Conservation (phyloP, 2,329 filamentous ascomycete genomes). For the Monosporascus sp. region DNA sequence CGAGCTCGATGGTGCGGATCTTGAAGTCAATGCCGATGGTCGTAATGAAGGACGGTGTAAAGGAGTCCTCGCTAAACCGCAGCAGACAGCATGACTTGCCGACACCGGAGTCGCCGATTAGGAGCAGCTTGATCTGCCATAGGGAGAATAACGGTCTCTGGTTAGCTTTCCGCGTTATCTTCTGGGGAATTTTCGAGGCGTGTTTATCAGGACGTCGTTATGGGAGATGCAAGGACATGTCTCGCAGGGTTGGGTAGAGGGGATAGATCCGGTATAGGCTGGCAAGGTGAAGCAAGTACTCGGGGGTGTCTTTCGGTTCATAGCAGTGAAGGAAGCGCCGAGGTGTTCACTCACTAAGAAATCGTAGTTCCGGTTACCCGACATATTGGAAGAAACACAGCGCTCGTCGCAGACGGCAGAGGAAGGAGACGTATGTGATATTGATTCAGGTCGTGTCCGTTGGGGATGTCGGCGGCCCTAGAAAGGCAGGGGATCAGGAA, state of each 20-base stretch:
- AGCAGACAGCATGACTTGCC: slow-evolving; percentile 96
- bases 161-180: slow-evolving; percentile 7
- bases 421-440: background rate
- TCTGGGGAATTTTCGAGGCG: background rate
- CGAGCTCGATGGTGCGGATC: slow-evolving; percentile 97
- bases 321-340: slow-evolving; percentile 14
- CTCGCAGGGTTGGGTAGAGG: slow-evolving; percentile 1
- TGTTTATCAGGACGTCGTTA: no score
- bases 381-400: slow-evolving; percentile 57
- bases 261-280: no score
- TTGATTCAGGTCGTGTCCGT: no score
- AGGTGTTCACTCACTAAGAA: slow-evolving; percentile 69
- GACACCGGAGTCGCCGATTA: slow-evolving; percentile 94
- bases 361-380: slow-evolving; percentile 97
- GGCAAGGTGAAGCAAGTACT: no score
- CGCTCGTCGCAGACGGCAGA: slow-evolving; percentile 15
- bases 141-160: slow-evolving; percentile 2
- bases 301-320: background rate
- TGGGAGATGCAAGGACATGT: background rate
- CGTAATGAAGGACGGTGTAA: slow-evolving; percentile 96
- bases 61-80: slow-evolving; percentile 95
- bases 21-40: slow-evolving; percentile 99
- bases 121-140: slow-evolving; percentile 83
- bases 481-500: no score
- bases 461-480: no score